Conservation (phyloP, 345 rosid species). For the Psidium friedrichsthalianum region DNA sequence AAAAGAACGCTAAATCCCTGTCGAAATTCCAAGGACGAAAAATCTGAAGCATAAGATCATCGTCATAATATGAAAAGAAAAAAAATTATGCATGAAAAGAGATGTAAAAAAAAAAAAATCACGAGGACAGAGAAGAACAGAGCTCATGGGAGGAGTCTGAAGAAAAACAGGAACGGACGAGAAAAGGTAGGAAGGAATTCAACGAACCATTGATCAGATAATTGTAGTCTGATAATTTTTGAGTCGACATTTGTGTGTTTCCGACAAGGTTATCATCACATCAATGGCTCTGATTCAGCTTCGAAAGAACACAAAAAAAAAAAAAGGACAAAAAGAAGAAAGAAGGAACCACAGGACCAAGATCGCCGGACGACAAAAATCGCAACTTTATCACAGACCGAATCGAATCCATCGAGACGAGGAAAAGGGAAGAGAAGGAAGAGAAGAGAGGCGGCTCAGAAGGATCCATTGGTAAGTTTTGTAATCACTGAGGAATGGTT, state of each 20-base stretch:
- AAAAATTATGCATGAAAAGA: neutral
- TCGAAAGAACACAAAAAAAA: neutral
- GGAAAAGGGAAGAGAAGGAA: neutral
- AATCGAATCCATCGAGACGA: neutral
- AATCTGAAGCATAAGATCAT: neutral
- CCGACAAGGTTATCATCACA: slow-evolving; percentile 19
- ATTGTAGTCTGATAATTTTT: slow-evolving; percentile 31
- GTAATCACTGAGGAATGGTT: neutral
- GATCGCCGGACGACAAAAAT: neutral
- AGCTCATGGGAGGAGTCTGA: neutral
- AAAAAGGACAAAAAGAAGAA: neutral
- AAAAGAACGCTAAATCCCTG: neutral
- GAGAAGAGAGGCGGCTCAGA: neutral
- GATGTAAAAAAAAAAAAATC: too few relatives aligned
- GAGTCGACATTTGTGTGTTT: slow-evolving; percentile 17
- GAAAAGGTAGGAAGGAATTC: neutral
- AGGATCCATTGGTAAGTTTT: slow-evolving; percentile 1
- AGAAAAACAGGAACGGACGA: neutral
- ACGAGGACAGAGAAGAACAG: too few relatives aligned
- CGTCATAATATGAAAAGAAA: neutral
- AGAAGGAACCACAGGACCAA: neutral
- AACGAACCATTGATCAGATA: slow-evolving; percentile 26
- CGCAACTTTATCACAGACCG: neutral
- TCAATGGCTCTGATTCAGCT: slow-evolving; percentile 4
- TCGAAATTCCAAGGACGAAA: neutral